Evolutionary conservation across 495 filamentous ascomycete species (phyloP).

Genomic region (Hypoxylon cercidicola): DNA sequence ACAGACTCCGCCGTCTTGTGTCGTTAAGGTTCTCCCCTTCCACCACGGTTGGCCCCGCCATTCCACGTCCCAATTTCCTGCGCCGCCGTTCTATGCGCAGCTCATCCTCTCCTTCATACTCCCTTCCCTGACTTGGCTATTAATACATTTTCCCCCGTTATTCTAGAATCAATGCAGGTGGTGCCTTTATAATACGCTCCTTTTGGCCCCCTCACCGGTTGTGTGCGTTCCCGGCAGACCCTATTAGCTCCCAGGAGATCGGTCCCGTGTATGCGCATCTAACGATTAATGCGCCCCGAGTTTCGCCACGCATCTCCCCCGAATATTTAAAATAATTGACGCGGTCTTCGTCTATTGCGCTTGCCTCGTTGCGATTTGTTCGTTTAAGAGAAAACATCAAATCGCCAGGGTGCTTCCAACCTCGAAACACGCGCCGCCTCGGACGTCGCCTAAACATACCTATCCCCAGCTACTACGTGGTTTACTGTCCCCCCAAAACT

Average conservation of each 20-base stretch:
- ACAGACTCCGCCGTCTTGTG: constrained; percentile 42
- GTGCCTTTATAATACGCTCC: constrained; percentile 4
- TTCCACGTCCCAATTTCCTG: constrained; percentile 43
- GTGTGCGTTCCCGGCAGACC: constrained; percentile 9
- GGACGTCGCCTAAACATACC: constrained; percentile 18
- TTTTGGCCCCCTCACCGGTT: neutral
- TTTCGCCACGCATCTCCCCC: constrained; percentile 15
- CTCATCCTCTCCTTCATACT: constrained; percentile 2
- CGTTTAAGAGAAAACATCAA: constrained; percentile 18
- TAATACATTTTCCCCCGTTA: constrained; percentile 2
- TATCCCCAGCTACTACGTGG: constrained; percentile 23
- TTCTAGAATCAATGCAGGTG: constrained; percentile 25
- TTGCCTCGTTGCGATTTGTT: constrained; percentile 8
- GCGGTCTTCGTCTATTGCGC: constrained; percentile 22
- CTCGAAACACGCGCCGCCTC: constrained; percentile 31
- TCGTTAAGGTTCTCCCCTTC: constrained; percentile 44
- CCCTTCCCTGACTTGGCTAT: constrained; percentile 3
- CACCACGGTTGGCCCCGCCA: constrained; percentile 44
- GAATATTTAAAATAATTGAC: constrained; percentile 9
- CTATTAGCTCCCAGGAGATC: constrained; percentile 12
- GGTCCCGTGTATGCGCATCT: constrained; percentile 18
- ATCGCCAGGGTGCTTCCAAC: constrained; percentile 11
- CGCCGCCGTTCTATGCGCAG: constrained; percentile 34
- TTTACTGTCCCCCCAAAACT: constrained; percentile 23
- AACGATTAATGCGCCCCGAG: constrained; percentile 13